These are phyloP conservation scores for Novymonas esmeraldas DNA, from an alignment of 208 protist species.

Conservation along the genomic window DNA sequence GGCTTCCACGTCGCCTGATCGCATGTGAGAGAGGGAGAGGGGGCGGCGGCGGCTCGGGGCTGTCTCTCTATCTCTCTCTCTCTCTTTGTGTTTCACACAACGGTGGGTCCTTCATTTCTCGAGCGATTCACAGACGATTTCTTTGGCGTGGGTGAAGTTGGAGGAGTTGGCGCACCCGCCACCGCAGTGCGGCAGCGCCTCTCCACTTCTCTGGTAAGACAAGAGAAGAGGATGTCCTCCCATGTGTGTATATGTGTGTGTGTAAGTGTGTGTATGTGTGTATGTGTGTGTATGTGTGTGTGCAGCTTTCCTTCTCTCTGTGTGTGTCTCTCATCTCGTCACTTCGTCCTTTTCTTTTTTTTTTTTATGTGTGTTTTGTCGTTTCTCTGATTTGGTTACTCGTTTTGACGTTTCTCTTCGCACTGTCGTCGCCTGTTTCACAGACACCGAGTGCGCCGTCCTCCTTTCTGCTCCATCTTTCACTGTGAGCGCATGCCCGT, in stretches of 20 bases:
- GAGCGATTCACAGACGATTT: no score
- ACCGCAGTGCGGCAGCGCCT: background rate
- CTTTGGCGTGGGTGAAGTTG: no score
- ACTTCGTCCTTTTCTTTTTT: background rate
- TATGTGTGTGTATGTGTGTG: background rate
- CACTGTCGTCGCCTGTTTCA: no score
- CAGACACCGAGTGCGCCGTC: no score
- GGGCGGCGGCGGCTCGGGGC: background rate
- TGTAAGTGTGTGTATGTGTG: background rate
- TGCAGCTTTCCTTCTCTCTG: background rate
- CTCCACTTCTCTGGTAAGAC: background rate
- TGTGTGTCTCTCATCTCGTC: background rate
- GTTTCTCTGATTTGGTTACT: background rate
- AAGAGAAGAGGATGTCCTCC: background rate
- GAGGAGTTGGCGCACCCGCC: no score
- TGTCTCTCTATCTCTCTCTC: background rate
- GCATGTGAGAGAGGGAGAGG: background rate
- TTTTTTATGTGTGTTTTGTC: background rate
- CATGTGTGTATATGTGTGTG: background rate
- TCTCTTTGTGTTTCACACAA: no score
- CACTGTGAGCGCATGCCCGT: background rate
- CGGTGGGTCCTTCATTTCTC: no score
- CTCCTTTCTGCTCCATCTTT: no score
- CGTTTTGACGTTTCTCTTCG: no score
- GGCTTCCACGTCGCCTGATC: slow-evolving; percentile 4